Evolutionary conservation across 2,329 filamentous ascomycete genomes (phyloP).

Genomic region (Talaromyces rugulosus): DNA sequence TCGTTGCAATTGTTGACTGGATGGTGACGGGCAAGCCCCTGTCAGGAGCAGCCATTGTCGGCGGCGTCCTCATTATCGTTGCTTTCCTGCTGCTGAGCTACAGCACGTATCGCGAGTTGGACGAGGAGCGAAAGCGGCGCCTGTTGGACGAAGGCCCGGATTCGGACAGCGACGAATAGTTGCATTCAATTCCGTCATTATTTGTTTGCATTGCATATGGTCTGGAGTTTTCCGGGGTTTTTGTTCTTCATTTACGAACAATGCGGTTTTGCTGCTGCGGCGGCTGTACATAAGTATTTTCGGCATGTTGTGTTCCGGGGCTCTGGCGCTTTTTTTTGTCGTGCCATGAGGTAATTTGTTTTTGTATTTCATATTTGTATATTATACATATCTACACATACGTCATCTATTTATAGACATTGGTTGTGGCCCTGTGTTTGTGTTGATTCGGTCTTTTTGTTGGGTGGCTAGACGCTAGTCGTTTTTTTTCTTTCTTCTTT

Average conservation of each 20-base stretch:
- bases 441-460: not conserved
- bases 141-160: conserved; percentile 38
- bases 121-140: conserved; percentile 69
- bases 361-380: not conserved
- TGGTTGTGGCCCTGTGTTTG: not conserved
- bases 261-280: not conserved
- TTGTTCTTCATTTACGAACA: not conserved
- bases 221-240: not conserved
- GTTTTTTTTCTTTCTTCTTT: not conserved
- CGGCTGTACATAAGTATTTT: not conserved
- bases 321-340: not conserved
- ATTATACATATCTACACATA: not conserved
- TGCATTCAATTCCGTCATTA: not conserved
- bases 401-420: not conserved
- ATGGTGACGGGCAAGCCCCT: conserved; percentile 73
- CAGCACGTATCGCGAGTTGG: conserved; percentile 92
- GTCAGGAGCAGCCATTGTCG: conserved; percentile 68
- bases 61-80: conserved; percentile 80
- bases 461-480: not conserved
- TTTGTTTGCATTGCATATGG: not conserved
- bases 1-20: conserved; percentile 91
- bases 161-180: conserved; percentile 39
- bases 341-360: not conserved
- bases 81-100: conserved; percentile 85
- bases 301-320: not conserved